Conservation (phyloP, 768 basidiomycete genomes). For the Hypholoma sublateritium region DNA sequence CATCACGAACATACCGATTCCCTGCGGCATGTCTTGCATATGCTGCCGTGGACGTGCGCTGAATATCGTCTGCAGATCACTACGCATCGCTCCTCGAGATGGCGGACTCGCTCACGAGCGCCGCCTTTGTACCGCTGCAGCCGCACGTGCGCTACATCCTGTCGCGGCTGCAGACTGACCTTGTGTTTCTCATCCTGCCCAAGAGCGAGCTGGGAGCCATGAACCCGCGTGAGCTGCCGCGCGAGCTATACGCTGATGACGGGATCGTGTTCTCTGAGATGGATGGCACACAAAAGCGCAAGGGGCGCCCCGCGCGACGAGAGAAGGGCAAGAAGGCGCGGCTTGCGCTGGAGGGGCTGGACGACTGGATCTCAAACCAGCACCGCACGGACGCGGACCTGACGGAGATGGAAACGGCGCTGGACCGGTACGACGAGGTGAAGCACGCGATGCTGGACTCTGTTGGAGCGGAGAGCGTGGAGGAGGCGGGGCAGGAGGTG, state of each 20-base stretch:
- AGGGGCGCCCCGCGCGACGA: conserved; percentile 62
- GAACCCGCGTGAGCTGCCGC: conserved; percentile 66
- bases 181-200: conserved; percentile 64
- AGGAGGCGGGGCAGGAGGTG: conserved; percentile 48
- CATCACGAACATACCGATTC: conserved; percentile 57
- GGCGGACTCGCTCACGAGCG: conserved; percentile 42
- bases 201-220: conserved; percentile 44
- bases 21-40: conserved; percentile 45
- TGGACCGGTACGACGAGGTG: conserved; percentile 38
- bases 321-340: conserved; percentile 58
- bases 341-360: conserved; percentile 46
- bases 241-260: conserved; percentile 59
- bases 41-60: not conserved
- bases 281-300: conserved; percentile 40
- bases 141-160: conserved; percentile 52
- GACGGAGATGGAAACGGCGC: conserved; percentile 1
- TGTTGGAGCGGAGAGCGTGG: conserved; percentile 32
- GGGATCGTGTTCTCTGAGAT: conserved; percentile 24
- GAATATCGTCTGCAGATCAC: conserved; percentile 46
- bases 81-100: conserved; percentile 49
- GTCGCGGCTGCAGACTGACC: conserved; percentile 43
- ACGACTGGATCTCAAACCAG: conserved; percentile 45
- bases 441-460: conserved; percentile 40
- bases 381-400: conserved; percentile 13
- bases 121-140: conserved; percentile 43